Conservation (phyloP, 495 filamentous ascomycete genomes). For the Daldinia bambusicola region DNA sequence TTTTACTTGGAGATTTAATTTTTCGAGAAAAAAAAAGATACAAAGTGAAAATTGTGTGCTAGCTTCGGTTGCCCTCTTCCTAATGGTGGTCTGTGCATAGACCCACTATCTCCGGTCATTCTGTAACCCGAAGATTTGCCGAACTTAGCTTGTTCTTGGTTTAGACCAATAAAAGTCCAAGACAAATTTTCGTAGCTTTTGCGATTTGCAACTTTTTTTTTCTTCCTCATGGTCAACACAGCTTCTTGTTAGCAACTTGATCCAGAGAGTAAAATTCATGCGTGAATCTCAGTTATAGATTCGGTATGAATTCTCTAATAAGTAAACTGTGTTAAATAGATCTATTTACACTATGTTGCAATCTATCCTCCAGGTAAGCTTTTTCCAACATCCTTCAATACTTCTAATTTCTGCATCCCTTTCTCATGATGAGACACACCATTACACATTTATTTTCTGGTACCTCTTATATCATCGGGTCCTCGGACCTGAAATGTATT, state of each 20-base stretch:
- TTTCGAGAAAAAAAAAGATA: constrained; percentile 30
- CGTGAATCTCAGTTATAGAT: neutral
- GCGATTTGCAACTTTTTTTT: constrained; percentile 8
- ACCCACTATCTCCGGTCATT: neutral
- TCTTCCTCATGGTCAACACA: neutral
- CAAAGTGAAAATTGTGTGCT: constrained; percentile 44
- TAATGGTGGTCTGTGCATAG: constrained; percentile 15
- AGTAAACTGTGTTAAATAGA: neutral
- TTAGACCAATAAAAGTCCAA: neutral
- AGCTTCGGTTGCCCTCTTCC: constrained; percentile 7
- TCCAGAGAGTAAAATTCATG: neutral
- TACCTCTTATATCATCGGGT: constrained; percentile 72
- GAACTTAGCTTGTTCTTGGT: neutral
- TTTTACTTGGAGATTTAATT: constrained; percentile 29
- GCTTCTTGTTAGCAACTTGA: neutral
- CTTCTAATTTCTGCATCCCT: neutral
- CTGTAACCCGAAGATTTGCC: constrained; percentile 29
- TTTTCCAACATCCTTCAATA: constrained; percentile 4
- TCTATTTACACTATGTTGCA: neutral
- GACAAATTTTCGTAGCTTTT: constrained; percentile 2
- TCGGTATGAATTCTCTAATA: neutral
- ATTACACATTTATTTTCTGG: constrained; percentile 62
- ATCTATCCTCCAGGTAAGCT: constrained; percentile 28
- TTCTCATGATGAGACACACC: constrained; percentile 62
- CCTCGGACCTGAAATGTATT: constrained; percentile 64